phyloP scores from a whole-genome alignment of 2,329 filamentous ascomycete species.

The Penicillium sp. region DNA sequence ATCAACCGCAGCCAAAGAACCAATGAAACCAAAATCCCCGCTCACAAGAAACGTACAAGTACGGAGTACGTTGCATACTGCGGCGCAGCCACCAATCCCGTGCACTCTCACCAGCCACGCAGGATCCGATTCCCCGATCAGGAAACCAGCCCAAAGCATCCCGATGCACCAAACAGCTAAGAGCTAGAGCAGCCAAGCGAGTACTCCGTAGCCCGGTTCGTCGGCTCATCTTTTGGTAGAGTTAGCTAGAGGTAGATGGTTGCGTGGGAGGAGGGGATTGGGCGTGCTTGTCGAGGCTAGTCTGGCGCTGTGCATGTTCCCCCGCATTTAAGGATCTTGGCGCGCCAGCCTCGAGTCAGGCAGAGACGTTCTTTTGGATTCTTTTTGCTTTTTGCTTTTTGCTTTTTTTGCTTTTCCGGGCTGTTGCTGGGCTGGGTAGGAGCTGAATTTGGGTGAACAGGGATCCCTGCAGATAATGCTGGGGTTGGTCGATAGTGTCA shows the following conservation, averaged over 20 bases:
- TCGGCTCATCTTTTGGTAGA: background rate
- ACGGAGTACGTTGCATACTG: background rate
- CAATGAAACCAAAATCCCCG: background rate
- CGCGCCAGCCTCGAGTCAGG: background rate
- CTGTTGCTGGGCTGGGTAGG: conserved; percentile 2
- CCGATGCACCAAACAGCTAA: background rate
- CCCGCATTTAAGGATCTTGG: conserved; percentile 7
- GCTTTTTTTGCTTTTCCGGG: background rate
- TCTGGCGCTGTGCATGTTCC: background rate
- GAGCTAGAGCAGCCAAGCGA: background rate
- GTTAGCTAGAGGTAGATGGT: too few relatives aligned
- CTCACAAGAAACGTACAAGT: background rate
- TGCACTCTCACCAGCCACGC: background rate
- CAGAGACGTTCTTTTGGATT: background rate
- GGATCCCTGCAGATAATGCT: background rate
- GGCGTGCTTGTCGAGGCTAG: background rate
- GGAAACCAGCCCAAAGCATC: background rate
- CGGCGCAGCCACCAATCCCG: background rate
- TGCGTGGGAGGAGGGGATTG: background rate
- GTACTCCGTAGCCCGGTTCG: background rate
- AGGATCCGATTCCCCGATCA: background rate
- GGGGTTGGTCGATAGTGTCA: background rate
- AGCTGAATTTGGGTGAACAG: background rate
- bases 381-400: background rate
- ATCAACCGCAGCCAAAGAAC: background rate